Evolutionary conservation across 2,329 filamentous ascomycete genomes (phyloP), one percentile per base, ranked within the genome.

Genomic region (Nothophoma quercina): DNA sequence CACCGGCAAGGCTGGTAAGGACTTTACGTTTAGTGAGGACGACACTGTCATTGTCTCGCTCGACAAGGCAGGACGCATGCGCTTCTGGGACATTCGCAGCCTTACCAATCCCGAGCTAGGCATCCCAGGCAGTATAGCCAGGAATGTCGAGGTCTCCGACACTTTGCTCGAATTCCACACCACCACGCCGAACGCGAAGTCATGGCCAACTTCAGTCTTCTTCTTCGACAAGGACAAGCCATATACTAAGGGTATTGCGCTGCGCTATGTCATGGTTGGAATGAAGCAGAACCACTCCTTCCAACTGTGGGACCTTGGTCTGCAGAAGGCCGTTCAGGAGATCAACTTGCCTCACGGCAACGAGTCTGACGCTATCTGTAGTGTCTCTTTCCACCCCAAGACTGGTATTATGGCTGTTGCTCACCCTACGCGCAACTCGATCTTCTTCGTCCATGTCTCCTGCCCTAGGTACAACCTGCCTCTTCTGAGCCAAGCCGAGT

Each of bases 201-300:
- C 93, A 4, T 97, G 93, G 88, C 93, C 96, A 6, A 98, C 93
- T 2, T 98, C 95, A 19, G 91, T 99, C 52, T 84, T 96, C 73
- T 89, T 99, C 75, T 87, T 99, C 64, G 95, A 99, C 78, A 99
- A 98, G 81, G 87, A 93, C 76, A 90, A 93, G 58, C 92, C 95
- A 36, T 97, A 96, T 76, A 85, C 88, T 78, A 96, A 95, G 78
- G 88, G 90, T 55, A 89, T 90, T 69, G 93, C 96, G 39, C 82
- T 97, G 58, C 87, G 95, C 56, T 99, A 99, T 79, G 88, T 99
- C 79, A 88, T 99, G 72, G 91, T 99, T 58, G 95, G 95, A 67
- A 91, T 98, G 85, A 97, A 98, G 80, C 95, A 99, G 76, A 99
- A 99, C 76, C 95, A 99, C 78, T 96, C 93, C 49, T 85, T 99